Conservation (phyloP, 257 asterid genomes). For the Solanum sejunctum region DNA sequence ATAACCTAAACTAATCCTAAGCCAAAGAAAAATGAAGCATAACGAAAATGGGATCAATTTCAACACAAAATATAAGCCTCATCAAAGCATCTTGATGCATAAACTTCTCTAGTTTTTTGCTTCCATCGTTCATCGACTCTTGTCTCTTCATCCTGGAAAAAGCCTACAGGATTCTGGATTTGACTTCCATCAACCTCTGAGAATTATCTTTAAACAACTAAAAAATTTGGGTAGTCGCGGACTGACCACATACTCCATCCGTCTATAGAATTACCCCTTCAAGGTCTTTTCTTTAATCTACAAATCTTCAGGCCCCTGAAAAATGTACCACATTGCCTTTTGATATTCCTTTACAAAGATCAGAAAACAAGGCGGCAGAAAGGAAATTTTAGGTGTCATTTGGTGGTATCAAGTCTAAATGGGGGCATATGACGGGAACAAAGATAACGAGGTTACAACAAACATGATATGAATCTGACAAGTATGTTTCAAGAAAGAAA, state of each 20-base stretch:
- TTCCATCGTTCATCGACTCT: not conserved
- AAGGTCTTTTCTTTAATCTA: not conserved
- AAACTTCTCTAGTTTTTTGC: not conserved
- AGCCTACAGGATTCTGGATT: not conserved
- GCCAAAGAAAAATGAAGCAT: not conserved
- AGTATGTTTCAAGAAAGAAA: not conserved
- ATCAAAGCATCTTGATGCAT: slow-evolving; percentile 1
- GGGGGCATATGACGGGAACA: not conserved
- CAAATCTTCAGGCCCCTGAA: not conserved
- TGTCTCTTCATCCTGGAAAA: not conserved
- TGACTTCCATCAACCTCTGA: not conserved
- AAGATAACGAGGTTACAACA: not conserved
- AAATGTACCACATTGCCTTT: not conserved
- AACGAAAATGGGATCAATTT: not conserved
- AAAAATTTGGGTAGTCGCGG: not conserved
- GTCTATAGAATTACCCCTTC: not conserved
- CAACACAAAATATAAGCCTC: not conserved
- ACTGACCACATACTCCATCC: not conserved
- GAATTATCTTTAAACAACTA: not conserved
- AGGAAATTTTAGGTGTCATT: not conserved
- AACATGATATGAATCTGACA: not conserved
- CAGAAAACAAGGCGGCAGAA: not conserved
- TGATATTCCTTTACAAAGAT: not conserved
- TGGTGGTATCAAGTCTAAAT: not conserved
- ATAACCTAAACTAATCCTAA: not conserved